phyloP scores from a whole-genome alignment of 2,329 filamentous ascomycete genomes.

The Geosmithia putterillii region DNA sequence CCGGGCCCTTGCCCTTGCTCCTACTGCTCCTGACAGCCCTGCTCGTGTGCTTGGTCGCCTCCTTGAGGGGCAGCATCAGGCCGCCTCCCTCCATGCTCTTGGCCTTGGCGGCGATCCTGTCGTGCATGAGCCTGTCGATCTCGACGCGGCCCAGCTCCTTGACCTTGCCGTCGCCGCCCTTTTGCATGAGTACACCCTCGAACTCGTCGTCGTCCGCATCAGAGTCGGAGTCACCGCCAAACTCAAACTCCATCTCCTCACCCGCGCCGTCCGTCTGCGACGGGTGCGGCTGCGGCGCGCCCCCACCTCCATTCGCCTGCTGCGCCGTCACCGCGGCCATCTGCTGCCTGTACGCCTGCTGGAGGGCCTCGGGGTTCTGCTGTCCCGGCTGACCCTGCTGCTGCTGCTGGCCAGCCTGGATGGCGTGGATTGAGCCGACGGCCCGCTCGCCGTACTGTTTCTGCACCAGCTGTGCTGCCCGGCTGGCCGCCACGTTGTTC shows the following conservation, averaged over 20 bases:
- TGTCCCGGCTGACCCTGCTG: slow-evolving; percentile 12
- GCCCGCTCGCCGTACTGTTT: slow-evolving; percentile 50
- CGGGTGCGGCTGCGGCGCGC: slow-evolving; percentile 23
- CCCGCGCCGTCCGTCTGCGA: slow-evolving; percentile 63
- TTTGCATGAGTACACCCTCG: slow-evolving; percentile 46
- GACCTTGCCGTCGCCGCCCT: slow-evolving; percentile 38
- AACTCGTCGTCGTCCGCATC: slow-evolving; percentile 42
- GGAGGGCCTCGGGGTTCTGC: slow-evolving; percentile 15
- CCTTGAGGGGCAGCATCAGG: slow-evolving; percentile 59
- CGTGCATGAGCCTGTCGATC: slow-evolving; percentile 58
- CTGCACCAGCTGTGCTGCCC: slow-evolving; percentile 44
- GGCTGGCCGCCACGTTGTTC: slow-evolving; percentile 32
- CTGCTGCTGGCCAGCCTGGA: slow-evolving; percentile 12
- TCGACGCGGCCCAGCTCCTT: slow-evolving; percentile 46
- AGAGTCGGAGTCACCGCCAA: slow-evolving; percentile 41
- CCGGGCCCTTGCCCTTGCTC: slow-evolving; percentile 9
- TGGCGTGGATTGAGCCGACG: slow-evolving; percentile 51
- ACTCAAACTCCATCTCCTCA: too few relatives aligned
- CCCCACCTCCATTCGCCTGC: too few relatives aligned
- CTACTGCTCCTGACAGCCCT: slow-evolving; percentile 12
- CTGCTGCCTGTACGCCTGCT: slow-evolving; percentile 15
- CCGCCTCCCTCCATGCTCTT: slow-evolving; percentile 63
- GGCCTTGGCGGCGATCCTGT: slow-evolving; percentile 52
- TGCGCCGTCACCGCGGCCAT: slow-evolving; percentile 6
- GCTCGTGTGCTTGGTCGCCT: slow-evolving; percentile 23